Evolutionary conservation across 2,329 filamentous ascomycete species (phyloP).

Genomic region (Fusarium liriodendri): DNA sequence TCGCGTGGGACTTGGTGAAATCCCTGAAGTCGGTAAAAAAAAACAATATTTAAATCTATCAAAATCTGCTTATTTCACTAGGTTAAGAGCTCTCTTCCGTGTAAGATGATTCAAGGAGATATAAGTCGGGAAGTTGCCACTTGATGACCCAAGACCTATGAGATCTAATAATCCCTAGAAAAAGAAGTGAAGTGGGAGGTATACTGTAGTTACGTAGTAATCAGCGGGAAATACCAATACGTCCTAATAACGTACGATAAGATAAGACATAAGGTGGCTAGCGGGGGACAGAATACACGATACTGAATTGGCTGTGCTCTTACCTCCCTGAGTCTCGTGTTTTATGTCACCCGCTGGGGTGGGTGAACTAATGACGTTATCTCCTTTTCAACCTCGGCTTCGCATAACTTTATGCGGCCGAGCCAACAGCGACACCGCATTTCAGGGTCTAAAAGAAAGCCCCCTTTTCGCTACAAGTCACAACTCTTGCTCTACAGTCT

Average conservation of each 20-base stretch:
- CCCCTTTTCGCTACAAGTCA: background rate
- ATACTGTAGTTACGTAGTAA: background rate
- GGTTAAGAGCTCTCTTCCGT: background rate
- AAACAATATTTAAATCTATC: no score
- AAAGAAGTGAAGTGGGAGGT: background rate
- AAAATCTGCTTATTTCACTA: background rate
- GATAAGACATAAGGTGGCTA: no score
- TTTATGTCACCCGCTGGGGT: no score
- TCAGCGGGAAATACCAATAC: no score
- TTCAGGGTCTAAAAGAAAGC: background rate
- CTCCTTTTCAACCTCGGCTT: background rate
- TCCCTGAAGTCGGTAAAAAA: background rate
- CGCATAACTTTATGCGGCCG: background rate
- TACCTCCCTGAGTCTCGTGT: no score
- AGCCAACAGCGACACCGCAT: background rate
- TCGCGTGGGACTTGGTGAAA: background rate
- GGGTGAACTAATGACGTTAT: background rate
- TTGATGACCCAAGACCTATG: background rate
- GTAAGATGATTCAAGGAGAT: background rate
- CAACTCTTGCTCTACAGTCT: background rate
- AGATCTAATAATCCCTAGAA: background rate
- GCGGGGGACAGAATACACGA: no score
- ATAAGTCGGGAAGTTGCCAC: background rate
- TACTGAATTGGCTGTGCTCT: no score
- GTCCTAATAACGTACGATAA: no score